Conservation (phyloP, 768 basidiomycete genomes). For the Tulasnella sp. region DNA sequence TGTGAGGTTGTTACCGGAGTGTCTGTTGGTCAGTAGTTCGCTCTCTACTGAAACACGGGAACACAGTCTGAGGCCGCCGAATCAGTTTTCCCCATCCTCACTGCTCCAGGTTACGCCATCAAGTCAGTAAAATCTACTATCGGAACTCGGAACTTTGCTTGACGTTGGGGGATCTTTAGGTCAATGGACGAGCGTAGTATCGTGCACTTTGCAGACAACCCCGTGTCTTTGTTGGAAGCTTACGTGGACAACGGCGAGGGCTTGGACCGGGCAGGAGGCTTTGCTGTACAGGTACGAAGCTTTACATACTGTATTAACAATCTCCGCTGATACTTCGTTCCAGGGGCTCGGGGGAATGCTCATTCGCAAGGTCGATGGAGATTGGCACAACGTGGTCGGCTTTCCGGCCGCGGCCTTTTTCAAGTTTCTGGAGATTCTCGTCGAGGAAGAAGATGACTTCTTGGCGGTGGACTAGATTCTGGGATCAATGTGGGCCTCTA, state of each 20-base stretch:
- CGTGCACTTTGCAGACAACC: conserved; percentile 70
- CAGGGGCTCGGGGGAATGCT: conserved; percentile 80
- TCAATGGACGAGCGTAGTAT: conserved; percentile 78
- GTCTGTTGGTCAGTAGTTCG: conserved; percentile 57
- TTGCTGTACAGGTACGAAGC: conserved; percentile 76
- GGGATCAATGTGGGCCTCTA: background rate
- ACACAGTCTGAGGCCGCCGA: background rate
- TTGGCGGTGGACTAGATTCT: conserved; percentile 38
- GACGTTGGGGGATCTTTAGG: conserved; percentile 41
- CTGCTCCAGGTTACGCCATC: conserved; percentile 70
- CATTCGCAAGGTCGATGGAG: conserved; percentile 81
- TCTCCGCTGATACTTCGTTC: background rate
- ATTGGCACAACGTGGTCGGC: conserved; percentile 87
- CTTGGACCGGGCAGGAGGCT: conserved; percentile 84
- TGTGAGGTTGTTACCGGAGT: conserved; percentile 95
- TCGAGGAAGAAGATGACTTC: conserved; percentile 76
- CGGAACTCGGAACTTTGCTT: background rate
- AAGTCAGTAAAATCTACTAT: conserved; percentile 45
- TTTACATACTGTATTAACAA: background rate
- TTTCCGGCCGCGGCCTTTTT: conserved; percentile 88
- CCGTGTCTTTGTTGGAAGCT: conserved; percentile 57
- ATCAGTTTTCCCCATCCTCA: conserved; percentile 68
- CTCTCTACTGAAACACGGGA: background rate
- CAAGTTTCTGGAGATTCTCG: conserved; percentile 61
- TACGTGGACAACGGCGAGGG: conserved; percentile 88